Base-by-base conservation (phyloP, 305 asterid species). In the Rubia peregrina region DNA sequence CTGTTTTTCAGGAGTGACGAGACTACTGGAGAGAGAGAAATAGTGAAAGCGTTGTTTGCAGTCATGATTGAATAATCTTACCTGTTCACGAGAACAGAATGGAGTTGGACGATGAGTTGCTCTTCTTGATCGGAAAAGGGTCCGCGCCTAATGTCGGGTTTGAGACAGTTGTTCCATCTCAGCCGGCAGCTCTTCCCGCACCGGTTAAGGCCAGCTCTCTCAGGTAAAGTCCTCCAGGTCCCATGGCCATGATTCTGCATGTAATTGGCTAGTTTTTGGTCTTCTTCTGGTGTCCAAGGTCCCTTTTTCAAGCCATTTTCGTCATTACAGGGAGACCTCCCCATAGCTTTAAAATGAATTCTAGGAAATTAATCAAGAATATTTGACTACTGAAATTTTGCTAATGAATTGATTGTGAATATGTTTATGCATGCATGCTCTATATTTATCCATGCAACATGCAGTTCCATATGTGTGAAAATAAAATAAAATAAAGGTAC, bases 131-230 rank as follows among this genome's bases (percentile, higher is more conserved):
- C 74, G 0, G 86, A 74, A 60, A 85, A 83, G 30, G 48, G 76
- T 5, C 90, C 90, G 5, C 85, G 70, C 65, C 76, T 85, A 21
- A 85, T 83, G 73, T 81, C 84, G n/a, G 88, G 90, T 33, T 85
- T 75, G 70, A 85, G 83, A 51, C 83, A 85, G 73, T 85, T 85
- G 14, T 81, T 83, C 90, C 90, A 85, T 44, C 90, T 74, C 42
- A 85, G 65, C 75, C 88, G 69, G 76, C 88, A 85, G 73, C 90
- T 83, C 74, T 85, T 85, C 10, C 88, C 90, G 12, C 86, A 85
- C 57, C 88, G 13, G 21, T 81, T 83, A 6, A 86, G 75, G 13
- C 84, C 85, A 0, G 90, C 82, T 79, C 26, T 79, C 59, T 65
- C 57, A 0, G 88, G 86, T 7, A 86, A 73, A 21, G 69, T 59